These are phyloP conservation scores for Verticillium isaacii DNA, from an alignment of 2,329 filamentous ascomycete species.

Conservation along the genomic window DNA sequence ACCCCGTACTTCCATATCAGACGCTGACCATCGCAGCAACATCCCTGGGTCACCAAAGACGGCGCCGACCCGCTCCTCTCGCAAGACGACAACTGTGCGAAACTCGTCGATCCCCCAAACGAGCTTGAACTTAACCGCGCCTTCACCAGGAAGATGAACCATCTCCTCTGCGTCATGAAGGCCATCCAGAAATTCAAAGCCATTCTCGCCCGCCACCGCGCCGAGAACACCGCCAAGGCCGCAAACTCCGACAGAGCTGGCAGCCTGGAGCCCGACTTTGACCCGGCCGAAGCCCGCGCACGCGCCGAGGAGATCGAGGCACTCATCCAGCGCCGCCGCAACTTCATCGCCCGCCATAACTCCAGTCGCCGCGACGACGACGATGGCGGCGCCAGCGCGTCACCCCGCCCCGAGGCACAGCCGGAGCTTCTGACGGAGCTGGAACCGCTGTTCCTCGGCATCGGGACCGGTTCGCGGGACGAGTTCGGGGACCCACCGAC, in stretches of 20 bases:
- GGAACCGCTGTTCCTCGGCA: constrained; percentile 64
- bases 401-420: background rate
- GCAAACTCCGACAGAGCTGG: constrained; percentile 6
- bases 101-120: constrained; percentile 77
- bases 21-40: constrained; percentile 54
- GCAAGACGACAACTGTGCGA: constrained; percentile 78
- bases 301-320: constrained; percentile 44
- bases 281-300: constrained; percentile 25
- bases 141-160: constrained; percentile 84
- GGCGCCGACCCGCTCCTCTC: constrained; percentile 75
- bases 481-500: constrained; percentile 34
- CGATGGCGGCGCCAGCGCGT: constrained; percentile 51
- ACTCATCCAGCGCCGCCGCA: constrained; percentile 41
- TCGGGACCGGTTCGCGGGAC: constrained; percentile 61
- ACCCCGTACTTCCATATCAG: constrained; percentile 48
- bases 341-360: constrained; percentile 27
- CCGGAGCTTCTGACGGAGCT: constrained; percentile 45
- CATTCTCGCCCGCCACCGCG: constrained; percentile 43
- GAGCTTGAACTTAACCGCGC: constrained; percentile 86
- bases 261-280: constrained; percentile 7
- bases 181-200: constrained; percentile 86
- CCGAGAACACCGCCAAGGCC: constrained; percentile 4
- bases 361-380: constrained; percentile 32
- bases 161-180: constrained; percentile 85
- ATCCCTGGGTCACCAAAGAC: constrained; percentile 85